Conservation (phyloP, 2,329 filamentous ascomycete genomes). For the Mollisia scopiformis region DNA sequence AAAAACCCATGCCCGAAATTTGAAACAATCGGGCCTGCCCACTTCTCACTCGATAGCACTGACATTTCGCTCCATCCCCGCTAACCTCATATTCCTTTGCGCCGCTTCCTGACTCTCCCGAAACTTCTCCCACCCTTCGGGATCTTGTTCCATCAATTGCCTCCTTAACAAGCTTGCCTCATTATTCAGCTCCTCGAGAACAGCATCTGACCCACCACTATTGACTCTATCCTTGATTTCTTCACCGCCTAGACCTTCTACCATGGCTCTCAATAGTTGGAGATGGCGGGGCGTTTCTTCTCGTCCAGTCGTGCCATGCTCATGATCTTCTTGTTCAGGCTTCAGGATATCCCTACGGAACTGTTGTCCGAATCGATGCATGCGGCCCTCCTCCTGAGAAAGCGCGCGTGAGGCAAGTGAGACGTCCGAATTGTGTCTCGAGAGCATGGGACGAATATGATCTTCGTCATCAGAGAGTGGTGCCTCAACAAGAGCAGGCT, state of each 20-base stretch:
- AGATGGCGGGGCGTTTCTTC: slow-evolving; percentile 30
- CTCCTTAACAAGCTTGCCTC: slow-evolving; percentile 45
- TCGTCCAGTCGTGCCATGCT: slow-evolving; percentile 46
- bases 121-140: slow-evolving; percentile 66
- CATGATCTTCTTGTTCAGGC: slow-evolving; percentile 28
- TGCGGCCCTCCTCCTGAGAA: slow-evolving; percentile 69
- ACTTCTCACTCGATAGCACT: slow-evolving; percentile 26
- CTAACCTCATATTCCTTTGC: slow-evolving; percentile 27
- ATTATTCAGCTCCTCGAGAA: slow-evolving; percentile 60
- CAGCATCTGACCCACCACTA: slow-evolving; percentile 54
- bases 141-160: slow-evolving; percentile 61
- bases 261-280: slow-evolving; percentile 60
- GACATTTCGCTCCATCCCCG: slow-evolving; percentile 20
- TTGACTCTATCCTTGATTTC: slow-evolving; percentile 56
- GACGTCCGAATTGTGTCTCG: slow-evolving; percentile 67
- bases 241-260: slow-evolving; percentile 65
- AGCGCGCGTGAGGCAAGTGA: slow-evolving; percentile 67
- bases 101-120: slow-evolving; percentile 57
- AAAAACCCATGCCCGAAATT: neutral
- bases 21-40: neutral
- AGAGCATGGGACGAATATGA: slow-evolving; percentile 45
- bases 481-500: slow-evolving; percentile 27
- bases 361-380: slow-evolving; percentile 70
- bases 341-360: slow-evolving; percentile 66
- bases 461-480: slow-evolving; percentile 45